phyloP scores from a whole-genome alignment of 2,329 filamentous ascomycete species.

The Furcasterigmium furcatum region DNA sequence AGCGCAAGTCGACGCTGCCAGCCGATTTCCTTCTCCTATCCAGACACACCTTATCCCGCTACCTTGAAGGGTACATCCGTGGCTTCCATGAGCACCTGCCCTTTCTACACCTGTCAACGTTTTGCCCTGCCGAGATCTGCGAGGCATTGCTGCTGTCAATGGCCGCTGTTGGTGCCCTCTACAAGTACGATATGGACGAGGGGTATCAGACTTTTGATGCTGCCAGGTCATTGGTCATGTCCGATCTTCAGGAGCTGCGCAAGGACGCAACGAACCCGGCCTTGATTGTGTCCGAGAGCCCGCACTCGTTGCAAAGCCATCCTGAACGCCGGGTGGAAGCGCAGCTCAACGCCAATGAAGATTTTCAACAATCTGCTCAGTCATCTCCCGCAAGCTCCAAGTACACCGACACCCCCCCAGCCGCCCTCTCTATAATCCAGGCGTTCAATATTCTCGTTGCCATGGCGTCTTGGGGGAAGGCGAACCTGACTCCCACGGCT shows the following conservation, averaged over 20 bases:
- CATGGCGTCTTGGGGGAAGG: not conserved
- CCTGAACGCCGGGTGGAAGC: no score
- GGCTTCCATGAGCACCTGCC: conserved; percentile 48
- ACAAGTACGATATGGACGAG: conserved; percentile 43
- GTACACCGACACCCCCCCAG: conserved; percentile 33
- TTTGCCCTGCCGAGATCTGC: conserved; percentile 32
- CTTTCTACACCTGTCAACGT: conserved; percentile 45
- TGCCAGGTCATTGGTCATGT: not conserved
- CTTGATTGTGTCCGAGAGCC: no score
- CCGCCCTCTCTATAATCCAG: no score
- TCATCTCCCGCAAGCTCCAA: no score
- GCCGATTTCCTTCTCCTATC: not conserved
- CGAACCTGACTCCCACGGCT: not conserved
- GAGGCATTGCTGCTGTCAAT: conserved; percentile 44
- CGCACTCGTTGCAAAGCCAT: no score
- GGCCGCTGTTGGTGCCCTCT: conserved; percentile 44
- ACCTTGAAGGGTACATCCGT: conserved; percentile 23
- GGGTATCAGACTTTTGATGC: conserved; percentile 29
- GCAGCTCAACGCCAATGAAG: no score
- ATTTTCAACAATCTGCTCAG: no score
- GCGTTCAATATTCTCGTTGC: not conserved
- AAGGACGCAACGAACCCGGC: no score
- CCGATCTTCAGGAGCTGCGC: no score
- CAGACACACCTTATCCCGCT: not conserved
- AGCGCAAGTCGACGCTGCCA: no score